Evolutionary conservation across 2,329 filamentous ascomycete genomes (phyloP), one percentile per base, ranked within the genome.

Genomic region (Sporothrix sp.): DNA sequence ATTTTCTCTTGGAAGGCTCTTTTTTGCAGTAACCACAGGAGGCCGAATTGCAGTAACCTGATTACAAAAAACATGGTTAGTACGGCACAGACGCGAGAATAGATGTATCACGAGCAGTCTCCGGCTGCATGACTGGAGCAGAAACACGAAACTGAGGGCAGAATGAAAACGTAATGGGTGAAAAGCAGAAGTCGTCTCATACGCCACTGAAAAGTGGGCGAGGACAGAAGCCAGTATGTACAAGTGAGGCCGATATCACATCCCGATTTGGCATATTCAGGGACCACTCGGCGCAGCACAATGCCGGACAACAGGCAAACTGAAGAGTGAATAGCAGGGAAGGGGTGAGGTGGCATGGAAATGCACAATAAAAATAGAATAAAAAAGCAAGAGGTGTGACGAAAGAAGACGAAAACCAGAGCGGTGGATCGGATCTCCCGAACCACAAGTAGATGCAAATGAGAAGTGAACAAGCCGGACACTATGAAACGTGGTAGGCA

Each of bases 21-120:
- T 50, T 52, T 27, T 54, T 46, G 36, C 55, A 57, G 20, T 57
- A 57, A 4, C 53, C 52, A 16, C 55, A 57, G 21, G 38, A 50
- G 13, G 35, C 28, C 0, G 55, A 53, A 14, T 51, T 49, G 16
- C 48, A 50, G 32, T 57, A 57, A 18, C 55, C 53, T 55, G n/a
- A 36, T 16, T 28, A 28, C 25, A 28, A 28, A n/a, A 28, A 18
- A 2, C 23, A n/a, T 27, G 4, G 44, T 47, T 23, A 47, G 44
- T 20, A 37, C 10, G 6, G 23, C 13, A 16, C 11, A 14, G 4
- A 38, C 13, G 21, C 5, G 23, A 40, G 30, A 32, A 42, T 5
- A 2, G 35, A 36, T 25, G 23, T 37, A 23, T 8, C 5, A 11
- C 13, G 7, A 42, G 30, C 13, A n/a, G 30, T n/a, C 20, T 8